Percentiles rank a stretch among this genome's conserved stretches.
Evolutionary conservation across 495 filamentous ascomycete genomes (phyloP).

Genomic region (Lindgomyces ingoldianus): DNA sequence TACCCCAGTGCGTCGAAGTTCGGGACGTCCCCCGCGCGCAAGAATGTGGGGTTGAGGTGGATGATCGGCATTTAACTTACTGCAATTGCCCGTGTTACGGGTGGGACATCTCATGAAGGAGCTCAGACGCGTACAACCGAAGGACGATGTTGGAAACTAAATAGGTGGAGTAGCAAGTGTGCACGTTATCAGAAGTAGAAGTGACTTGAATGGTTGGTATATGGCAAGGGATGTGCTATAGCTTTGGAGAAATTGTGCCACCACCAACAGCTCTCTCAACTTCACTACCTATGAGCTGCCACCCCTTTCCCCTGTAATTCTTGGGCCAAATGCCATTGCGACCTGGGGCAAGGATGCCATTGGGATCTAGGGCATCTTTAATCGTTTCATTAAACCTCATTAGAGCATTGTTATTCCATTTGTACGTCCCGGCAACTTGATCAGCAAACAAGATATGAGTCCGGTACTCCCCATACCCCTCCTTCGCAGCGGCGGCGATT

Average conservation of each 20-base stretch:
- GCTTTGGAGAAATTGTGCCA: constrained; percentile 28
- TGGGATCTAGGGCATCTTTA: constrained; percentile 29
- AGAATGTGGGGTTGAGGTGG: constrained; percentile 16
- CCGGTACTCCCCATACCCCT: constrained; percentile 60
- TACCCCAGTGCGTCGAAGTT: neutral
- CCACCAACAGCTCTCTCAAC: constrained; percentile 25
- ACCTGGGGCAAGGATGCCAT: constrained; percentile 26
- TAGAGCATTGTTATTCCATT: constrained; percentile 54
- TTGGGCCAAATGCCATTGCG: constrained; percentile 31
- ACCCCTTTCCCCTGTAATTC: constrained; percentile 50
- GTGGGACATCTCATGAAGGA: too few species aligned
- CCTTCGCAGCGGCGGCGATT: constrained; percentile 50
- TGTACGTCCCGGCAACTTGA: constrained; percentile 60
- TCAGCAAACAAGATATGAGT: constrained; percentile 60
- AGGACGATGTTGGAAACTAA: too few species aligned
- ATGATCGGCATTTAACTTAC: constrained; percentile 11
- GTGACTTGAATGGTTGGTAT: neutral
- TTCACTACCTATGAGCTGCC: constrained; percentile 40
- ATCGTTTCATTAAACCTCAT: constrained; percentile 41
- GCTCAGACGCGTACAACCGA: too few species aligned
- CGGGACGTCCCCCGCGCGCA: neutral
- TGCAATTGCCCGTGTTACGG: neutral
- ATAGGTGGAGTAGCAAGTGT: too few species aligned
- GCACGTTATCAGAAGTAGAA: too few species aligned
- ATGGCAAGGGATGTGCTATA: neutral